A percentile compares a stretch with the other conserved stretches of the same genome.
These are phyloP conservation scores for Paramecium biaurelia DNA, from an alignment of 73 alveolate genomes.

Conservation along the genomic window DNA sequence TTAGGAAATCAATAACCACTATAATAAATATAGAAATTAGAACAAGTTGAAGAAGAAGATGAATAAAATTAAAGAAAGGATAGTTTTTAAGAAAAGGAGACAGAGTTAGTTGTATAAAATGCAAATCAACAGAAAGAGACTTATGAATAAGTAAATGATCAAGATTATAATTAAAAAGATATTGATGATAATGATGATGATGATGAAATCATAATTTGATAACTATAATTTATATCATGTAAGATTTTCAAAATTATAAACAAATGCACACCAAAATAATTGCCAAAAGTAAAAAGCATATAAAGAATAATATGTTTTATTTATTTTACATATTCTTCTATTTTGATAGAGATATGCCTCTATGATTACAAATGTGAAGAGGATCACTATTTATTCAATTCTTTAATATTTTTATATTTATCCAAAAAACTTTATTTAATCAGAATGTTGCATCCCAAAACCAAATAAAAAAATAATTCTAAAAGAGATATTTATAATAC, in stretches of 20 bases:
- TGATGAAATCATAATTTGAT: conserved; percentile 10
- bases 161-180: neutral
- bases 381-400: neutral
- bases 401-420: neutral
- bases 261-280: neutral
- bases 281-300: neutral
- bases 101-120: neutral
- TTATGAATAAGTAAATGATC: neutral
- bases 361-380: neutral
- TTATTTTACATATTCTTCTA: neutral
- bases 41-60: neutral
- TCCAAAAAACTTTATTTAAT: neutral
- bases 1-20: neutral
- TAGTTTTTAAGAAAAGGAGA: neutral
- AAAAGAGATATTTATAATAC: neutral
- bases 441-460: neutral
- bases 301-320: neutral
- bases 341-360: neutral
- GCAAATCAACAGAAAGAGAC: neutral
- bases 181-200: neutral
- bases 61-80: neutral
- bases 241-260: conserved; percentile 1
- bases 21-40: neutral
- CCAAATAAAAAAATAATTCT: neutral
- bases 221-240: neutral